Conservation (phyloP, 2,329 filamentous ascomycete genomes). For the Triangularia verruculosa region DNA sequence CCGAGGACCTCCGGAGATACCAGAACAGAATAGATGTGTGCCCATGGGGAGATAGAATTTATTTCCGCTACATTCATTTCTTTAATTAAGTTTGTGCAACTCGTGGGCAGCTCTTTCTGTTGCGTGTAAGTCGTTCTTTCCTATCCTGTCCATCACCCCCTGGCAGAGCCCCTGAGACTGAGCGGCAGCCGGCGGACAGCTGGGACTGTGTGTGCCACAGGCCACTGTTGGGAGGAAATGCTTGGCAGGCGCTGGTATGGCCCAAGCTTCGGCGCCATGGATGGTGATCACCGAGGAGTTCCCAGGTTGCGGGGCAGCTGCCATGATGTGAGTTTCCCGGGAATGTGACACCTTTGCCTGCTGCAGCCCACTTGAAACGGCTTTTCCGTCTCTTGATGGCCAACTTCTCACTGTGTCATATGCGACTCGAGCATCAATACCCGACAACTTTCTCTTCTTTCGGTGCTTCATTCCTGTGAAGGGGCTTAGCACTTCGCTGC, state of each 20-base stretch:
- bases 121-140: conserved; percentile 14
- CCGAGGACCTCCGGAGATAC: neutral
- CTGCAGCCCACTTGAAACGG: neutral
- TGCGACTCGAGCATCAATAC: neutral
- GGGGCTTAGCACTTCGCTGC: neutral
- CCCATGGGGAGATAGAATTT: neutral
- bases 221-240: neutral
- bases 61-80: neutral
- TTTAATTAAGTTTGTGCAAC: neutral
- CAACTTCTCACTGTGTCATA: neutral
- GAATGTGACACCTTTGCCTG: conserved; percentile 3
- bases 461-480: neutral
- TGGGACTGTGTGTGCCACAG: neutral
- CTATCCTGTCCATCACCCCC: neutral
- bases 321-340: neutral
- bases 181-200: conserved; percentile 5
- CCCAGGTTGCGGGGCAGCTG: conserved; percentile 11
- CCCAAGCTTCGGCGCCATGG: neutral
- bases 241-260: conserved; percentile 2
- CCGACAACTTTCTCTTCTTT: neutral
- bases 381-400: neutral
- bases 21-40: neutral
- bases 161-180: conserved; percentile 1
- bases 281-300: conserved; percentile 2
- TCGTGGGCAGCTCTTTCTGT: neutral